Evolutionary conservation across 805 yeast species (phyloP), one percentile per base, ranked within the genome.

Genomic region (Sungouiozyma ichnusensis): DNA sequence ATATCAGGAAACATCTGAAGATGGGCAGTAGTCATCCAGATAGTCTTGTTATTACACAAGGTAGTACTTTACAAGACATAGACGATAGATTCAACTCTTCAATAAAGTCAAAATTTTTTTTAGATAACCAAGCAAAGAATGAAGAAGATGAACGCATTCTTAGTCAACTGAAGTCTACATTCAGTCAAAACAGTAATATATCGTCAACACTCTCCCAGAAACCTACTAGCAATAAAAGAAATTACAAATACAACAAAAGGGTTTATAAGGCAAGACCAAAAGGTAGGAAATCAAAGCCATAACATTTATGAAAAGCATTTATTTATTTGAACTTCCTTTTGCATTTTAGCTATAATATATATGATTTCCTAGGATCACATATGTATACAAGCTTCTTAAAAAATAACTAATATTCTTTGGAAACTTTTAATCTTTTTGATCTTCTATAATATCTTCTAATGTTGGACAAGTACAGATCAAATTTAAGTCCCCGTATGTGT

Each of bases 391-490:
- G 29, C 29, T 24, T 24, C 11, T 24, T 24, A 6, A 24, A n/a
- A 24, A 24, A 11, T 11, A 24, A 7, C 11, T 24, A 24, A 24
- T 24, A 24, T 24, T 24, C 29, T 6, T 24, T 24, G 29, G 11
- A 24, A 6, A 24, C 11, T 24, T 11, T 24, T 11, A 24, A 14
- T 29, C 19, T 13, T n/a, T 29, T 19, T 38, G 31, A 7, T 27
- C 35, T 16, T 35, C 43, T 16, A 37, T 42, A 16, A 80, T 73
- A 49, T 82, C 88, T 57, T 82, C 90, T 35, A 84, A 90, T 3
- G 82, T 71, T 27, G 92, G 92, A 67, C 98, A 90, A 19, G 96
- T 87, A 68, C 98, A 92, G 64, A 88, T 70, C 63, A 90, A 72
- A 66, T 92, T 80, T 73, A 81, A 69, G 61, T 92, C 98, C 50